Conservation (phyloP, 805 yeast genomes). For the Cyberlindnera veronae region DNA sequence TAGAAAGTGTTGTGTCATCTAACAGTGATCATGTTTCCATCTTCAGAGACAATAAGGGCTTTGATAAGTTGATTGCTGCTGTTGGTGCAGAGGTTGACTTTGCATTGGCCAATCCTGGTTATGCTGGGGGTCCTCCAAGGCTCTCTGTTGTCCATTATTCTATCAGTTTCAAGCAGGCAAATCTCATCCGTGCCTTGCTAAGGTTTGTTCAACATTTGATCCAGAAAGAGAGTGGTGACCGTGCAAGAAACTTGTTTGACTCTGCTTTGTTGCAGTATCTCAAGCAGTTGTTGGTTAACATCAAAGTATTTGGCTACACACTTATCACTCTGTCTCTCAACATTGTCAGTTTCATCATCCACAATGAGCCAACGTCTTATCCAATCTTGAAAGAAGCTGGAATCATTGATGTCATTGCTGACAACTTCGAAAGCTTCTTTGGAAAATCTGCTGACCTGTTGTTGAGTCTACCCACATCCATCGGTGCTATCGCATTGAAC, state of each 20-base stretch:
- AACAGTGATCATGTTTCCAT: conserved; percentile 50
- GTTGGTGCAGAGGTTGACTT: conserved; percentile 61
- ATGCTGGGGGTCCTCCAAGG: conserved; percentile 56
- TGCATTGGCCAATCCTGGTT: conserved; percentile 56
- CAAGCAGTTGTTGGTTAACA: conserved; percentile 53
- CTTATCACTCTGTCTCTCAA: conserved; percentile 59
- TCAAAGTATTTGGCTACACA: conserved; percentile 62
- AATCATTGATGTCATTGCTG: conserved; percentile 61
- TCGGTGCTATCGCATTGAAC: conserved; percentile 82
- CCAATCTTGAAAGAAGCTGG: conserved; percentile 75
- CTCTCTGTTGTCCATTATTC: conserved; percentile 47
- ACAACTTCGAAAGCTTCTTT: conserved; percentile 52
- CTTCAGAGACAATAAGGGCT: conserved; percentile 67
- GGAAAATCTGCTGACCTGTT: conserved; percentile 57
- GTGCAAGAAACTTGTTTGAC: conserved; percentile 81
- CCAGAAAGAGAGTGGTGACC: conserved; percentile 75
- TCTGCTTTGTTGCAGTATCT: conserved; percentile 68
- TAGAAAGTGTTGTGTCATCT: conserved; percentile 36
- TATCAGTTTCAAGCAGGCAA: conserved; percentile 58
- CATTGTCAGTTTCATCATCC: conserved; percentile 66
- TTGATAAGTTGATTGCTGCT: conserved; percentile 54
- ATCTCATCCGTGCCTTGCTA: conserved; percentile 54
- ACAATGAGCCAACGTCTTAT: conserved; percentile 88
- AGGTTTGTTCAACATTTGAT: conserved; percentile 63
- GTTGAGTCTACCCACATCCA: conserved; percentile 61